Conservation (phyloP, 495 filamentous ascomycete genomes). For the Rhizodiscina lignyota region DNA sequence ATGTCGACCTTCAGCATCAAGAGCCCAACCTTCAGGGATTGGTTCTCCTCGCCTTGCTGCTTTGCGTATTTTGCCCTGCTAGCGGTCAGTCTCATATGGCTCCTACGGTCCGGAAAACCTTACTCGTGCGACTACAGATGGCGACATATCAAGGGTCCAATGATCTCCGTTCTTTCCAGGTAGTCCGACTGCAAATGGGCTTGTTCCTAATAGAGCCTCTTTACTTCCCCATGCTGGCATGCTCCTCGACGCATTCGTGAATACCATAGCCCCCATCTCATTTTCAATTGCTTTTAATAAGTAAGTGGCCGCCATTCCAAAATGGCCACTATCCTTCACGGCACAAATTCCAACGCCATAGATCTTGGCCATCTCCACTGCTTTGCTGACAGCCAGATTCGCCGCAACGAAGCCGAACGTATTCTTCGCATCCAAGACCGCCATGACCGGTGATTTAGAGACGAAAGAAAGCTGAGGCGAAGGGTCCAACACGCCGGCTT, state of each 20-base stretch:
- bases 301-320: constrained; percentile 18
- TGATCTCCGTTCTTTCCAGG: constrained; percentile 3
- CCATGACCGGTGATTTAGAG: constrained; percentile 16
- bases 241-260: constrained; percentile 15
- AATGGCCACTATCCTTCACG: constrained; percentile 17
- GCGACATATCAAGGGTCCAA: constrained; percentile 5
- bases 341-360: constrained; percentile 18
- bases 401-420: constrained; percentile 19
- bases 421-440: constrained; percentile 17
- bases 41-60: constrained; percentile 52
- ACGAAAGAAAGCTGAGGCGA: constrained; percentile 8
- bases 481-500: constrained; percentile 11
- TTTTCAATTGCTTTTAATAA: constrained; percentile 12
- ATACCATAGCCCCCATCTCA: constrained; percentile 13
- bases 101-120: too few relatives aligned
- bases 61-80: constrained; percentile 58
- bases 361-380: constrained; percentile 8
- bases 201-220: constrained; percentile 14
- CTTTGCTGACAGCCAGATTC: constrained; percentile 10
- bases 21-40: constrained; percentile 58
- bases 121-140: constrained; percentile 5
- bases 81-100: too few relatives aligned
- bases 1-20: constrained; percentile 49
- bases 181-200: constrained; percentile 14
- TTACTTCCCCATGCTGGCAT: constrained; percentile 18